These are phyloP conservation scores for Boletus reticuloceps DNA, from an alignment of 768 basidiomycete species.

Conservation along the genomic window DNA sequence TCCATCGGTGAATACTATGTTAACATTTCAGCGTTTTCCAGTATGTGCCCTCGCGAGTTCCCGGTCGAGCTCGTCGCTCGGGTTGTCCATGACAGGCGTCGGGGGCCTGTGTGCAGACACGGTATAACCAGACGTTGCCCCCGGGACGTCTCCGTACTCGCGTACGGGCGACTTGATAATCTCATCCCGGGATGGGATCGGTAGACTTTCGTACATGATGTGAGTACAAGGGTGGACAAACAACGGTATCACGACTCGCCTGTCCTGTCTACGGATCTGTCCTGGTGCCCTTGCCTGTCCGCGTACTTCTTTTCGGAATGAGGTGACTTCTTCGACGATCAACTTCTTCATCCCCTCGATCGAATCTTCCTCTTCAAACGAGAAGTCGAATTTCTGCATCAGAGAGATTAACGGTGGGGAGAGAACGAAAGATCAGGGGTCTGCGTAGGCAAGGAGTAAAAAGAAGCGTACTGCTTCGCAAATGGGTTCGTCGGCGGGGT, in stretches of 20 bases:
- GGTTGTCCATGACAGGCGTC: slow-evolving; percentile 82
- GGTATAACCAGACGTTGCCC: slow-evolving; percentile 70
- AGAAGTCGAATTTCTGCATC: slow-evolving; percentile 82
- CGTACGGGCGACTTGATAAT: slow-evolving; percentile 74
- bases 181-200: slow-evolving; percentile 79
- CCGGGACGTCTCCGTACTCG: slow-evolving; percentile 56
- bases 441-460: neutral
- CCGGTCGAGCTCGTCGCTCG: slow-evolving; percentile 80
- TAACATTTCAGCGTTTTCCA: slow-evolving; percentile 25
- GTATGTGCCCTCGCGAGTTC: slow-evolving; percentile 78
- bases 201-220: slow-evolving; percentile 46
- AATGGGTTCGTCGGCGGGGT: slow-evolving; percentile 89
- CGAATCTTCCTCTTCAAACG: slow-evolving; percentile 94
- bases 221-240: neutral
- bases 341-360: slow-evolving; percentile 97
- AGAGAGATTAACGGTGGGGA: no score
- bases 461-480: slow-evolving; percentile 64
- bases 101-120: slow-evolving; percentile 44
- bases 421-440: neutral
- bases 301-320: slow-evolving; percentile 88
- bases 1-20: neutral
- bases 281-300: slow-evolving; percentile 72
- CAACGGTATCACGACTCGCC: slow-evolving; percentile 37
- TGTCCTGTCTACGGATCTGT: slow-evolving; percentile 76
- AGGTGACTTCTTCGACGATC: slow-evolving; percentile 89